Evolutionary conservation across 1,284 basidiomycete genomes (phyloP), one percentile per base, ranked within the genome.

Genomic region (Lignosus rhinocerotis): DNA sequence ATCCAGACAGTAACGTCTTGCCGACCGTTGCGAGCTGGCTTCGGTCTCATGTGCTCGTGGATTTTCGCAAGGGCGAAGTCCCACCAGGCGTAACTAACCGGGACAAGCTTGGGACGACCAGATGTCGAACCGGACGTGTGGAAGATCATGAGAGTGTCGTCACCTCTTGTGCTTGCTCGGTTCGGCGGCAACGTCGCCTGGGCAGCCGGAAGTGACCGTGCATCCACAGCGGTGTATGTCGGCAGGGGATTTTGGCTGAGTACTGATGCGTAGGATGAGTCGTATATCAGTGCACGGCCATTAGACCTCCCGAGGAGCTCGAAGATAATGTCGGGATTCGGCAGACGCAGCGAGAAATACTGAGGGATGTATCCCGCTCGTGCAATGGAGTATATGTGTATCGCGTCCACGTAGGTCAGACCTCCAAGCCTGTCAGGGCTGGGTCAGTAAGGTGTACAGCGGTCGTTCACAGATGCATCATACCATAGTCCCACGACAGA

Each of bases 91-190:
- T 81, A 83, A 67, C 72, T 86, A 69, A 84, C 84, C 10, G 85
- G 86, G 0, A 90, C 84, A 32, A 90, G 82, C 66, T 89, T 90
- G 2, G 87, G 87, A 64, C 81, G 84, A 51, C 87, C 87, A 38
- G 87, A 89, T 17, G 88, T 90, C 41, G 87, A 88, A 16, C 87
- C 87, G 55, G 84, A 85, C 16, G 88, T 90, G 69, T 90, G 87
- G 76, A 89, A 88, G 55, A 89, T 77, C 75, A 89, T 87, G 30
- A 81, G 78, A 6, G 76, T 75, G 46, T 80, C 77, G 62, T 84
- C 79, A 52, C 77, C 75, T 51, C 72, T 67, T 49, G 69, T 67
- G 38, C 60, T 58, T 25, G 73, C 70, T 33, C 69, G 61, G 59
- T 74, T 75, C 17, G 73, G 72, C 25, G 83, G 81, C 31, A 88